Evolutionary conservation across 2,329 filamentous ascomycete species (phyloP).

Genomic region (Domatiomyces catenatus): DNA sequence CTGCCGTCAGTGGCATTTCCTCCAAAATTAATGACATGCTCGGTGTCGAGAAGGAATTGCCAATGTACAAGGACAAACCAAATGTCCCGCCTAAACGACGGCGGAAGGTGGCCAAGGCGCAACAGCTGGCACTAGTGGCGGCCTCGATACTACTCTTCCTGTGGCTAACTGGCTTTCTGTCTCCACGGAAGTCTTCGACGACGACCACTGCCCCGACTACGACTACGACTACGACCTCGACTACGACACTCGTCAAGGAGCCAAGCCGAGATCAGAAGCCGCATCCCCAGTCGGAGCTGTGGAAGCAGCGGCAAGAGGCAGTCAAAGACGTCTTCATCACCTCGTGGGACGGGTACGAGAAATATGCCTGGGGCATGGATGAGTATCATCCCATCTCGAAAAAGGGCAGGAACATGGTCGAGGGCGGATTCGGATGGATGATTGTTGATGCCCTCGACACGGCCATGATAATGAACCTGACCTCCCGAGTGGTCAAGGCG

Average conservation of each 20-base stretch:
- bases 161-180: slow-evolving; percentile 55
- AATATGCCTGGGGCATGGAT: slow-evolving; percentile 90
- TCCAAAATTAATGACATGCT: slow-evolving; percentile 52
- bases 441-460: slow-evolving; percentile 94
- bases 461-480: slow-evolving; percentile 96
- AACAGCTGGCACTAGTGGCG: slow-evolving; percentile 42
- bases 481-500: slow-evolving; percentile 66
- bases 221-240: not conserved
- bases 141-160: slow-evolving; percentile 42
- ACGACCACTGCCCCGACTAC: not conserved
- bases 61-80: slow-evolving; percentile 99
- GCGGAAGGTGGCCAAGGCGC: slow-evolving; percentile 47
- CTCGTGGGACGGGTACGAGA: slow-evolving; percentile 85
- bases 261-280: slow-evolving; percentile 7
- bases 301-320: slow-evolving; percentile 59
- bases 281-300: slow-evolving; percentile 37
- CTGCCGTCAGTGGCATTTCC: slow-evolving; percentile 36
- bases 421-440: slow-evolving; percentile 88
- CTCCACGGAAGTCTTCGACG: not conserved
- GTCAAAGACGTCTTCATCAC: slow-evolving; percentile 81
- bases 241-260: not conserved
- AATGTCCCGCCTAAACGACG: slow-evolving; percentile 45
- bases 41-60: slow-evolving; percentile 46
- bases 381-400: slow-evolving; percentile 76
- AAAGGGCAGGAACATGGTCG: slow-evolving; percentile 66